phyloP scores from a whole-genome alignment of 1,139 yeast species.

The Nakaseomyces sp. region DNA sequence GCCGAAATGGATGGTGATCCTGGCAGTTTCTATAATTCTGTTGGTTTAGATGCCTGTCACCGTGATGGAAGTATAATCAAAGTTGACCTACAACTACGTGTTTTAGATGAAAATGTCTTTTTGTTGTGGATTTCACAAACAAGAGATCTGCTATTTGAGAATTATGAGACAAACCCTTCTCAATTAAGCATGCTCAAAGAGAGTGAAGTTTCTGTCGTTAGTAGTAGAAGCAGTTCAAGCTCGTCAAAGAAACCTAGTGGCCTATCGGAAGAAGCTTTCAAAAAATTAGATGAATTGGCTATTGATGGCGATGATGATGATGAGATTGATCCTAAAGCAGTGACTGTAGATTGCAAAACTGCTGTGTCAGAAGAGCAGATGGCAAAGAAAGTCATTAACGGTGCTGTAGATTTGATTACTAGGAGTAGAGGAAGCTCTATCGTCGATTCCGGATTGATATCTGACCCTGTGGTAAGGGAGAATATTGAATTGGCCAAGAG shows the following conservation, averaged over 20 bases:
- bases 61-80: conserved; percentile 56
- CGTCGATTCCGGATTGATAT: neutral
- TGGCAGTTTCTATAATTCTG: conserved; percentile 46
- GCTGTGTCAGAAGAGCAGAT: neutral
- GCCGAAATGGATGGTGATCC: conserved; percentile 20
- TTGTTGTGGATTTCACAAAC: conserved; percentile 88
- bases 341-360: neutral
- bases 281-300: neutral
- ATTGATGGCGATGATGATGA: neutral
- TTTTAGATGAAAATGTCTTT: conserved; percentile 48
- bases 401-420: neutral
- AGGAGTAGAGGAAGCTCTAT: neutral
- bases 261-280: neutral
- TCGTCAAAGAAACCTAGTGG: conserved; percentile 13
- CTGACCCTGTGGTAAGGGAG: neutral
- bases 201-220: conserved; percentile 27
- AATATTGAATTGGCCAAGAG: conserved; percentile 16
- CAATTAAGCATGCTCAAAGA: conserved; percentile 33
- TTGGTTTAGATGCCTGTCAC: conserved; percentile 61
- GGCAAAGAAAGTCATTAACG: neutral
- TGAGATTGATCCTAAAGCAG: neutral
- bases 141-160: conserved; percentile 34
- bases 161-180: conserved; percentile 31
- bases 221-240: conserved; percentile 24
- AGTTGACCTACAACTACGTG: conserved; percentile 75